Evolutionary conservation across 2,329 filamentous ascomycete species (phyloP).

Genomic region (Corinectria fuckeliana): DNA sequence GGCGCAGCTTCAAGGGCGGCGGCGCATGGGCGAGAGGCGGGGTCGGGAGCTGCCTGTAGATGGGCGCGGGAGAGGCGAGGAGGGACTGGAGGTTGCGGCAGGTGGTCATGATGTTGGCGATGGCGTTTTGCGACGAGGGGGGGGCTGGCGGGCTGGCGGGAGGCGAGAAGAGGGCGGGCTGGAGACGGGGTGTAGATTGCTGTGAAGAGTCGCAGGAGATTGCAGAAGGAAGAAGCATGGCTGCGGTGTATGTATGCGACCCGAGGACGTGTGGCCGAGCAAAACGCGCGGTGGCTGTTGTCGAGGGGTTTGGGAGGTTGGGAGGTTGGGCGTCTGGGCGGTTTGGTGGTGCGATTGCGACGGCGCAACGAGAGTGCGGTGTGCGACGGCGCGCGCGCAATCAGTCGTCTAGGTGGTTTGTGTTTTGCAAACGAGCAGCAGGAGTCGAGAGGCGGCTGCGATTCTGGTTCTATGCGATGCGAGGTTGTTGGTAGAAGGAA

Average conservation of each 20-base stretch:
- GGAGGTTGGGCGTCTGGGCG: constrained; percentile 17
- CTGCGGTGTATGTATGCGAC: constrained; percentile 25
- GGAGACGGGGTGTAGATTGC: constrained; percentile 50
- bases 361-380: constrained; percentile 10
- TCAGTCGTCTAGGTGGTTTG: background rate
- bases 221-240: constrained; percentile 66
- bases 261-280: background rate
- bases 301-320: constrained; percentile 2
- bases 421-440: background rate
- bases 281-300: constrained; percentile 11
- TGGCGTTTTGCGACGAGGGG: constrained; percentile 51
- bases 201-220: constrained; percentile 64
- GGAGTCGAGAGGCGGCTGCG: background rate
- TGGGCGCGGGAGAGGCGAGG: constrained; percentile 49
- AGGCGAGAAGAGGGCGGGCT: constrained; percentile 63
- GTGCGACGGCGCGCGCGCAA: constrained; percentile 25
- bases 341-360: constrained; percentile 36
- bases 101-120: constrained; percentile 63
- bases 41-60: constrained; percentile 55
- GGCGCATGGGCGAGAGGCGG: constrained; percentile 61
- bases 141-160: constrained; percentile 61
- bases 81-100: constrained; percentile 68
- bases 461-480: background rate
- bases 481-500: background rate
- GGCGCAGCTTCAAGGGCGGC: constrained; percentile 60